Conservation (phyloP, 257 asterid species). For the Rauvolfia tetraphylla region DNA sequence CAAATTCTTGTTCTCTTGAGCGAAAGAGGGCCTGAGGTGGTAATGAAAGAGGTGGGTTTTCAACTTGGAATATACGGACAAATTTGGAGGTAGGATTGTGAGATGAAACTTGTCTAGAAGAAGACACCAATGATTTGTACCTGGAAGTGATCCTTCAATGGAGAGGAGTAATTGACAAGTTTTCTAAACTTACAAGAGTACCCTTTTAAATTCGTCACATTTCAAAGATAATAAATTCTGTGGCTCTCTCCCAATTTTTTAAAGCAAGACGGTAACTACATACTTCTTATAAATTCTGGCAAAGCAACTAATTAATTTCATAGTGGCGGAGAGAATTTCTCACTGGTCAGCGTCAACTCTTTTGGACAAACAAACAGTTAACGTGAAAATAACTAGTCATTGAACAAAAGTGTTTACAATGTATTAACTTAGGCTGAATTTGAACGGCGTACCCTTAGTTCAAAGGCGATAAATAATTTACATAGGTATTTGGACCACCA, state of each 20-base stretch:
- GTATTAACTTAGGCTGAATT: not conserved
- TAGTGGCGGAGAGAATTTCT: no score
- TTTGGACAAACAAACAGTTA: no score
- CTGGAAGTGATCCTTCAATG: slow-evolving; percentile 10
- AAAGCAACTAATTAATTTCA: no score
- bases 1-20: not conserved
- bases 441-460: no score
- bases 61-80: slow-evolving; percentile 11
- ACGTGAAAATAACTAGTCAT: no score
- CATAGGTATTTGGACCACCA: no score
- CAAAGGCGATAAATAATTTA: no score
- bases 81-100: slow-evolving; percentile 8
- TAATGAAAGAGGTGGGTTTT: not conserved
- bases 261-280: not conserved
- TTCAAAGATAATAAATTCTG: not conserved
- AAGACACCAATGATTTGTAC: slow-evolving; percentile 23
- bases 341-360: no score
- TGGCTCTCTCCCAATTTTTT: not conserved
- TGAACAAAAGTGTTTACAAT: not conserved
- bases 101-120: slow-evolving; percentile 10
- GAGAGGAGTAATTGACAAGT: slow-evolving; percentile 4
- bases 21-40: not conserved
- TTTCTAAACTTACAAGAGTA: slow-evolving; percentile 22
- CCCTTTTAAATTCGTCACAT: slow-evolving; percentile 20
- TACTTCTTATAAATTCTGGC: not conserved